Conservation (phyloP, 2,329 filamentous ascomycete species). For the Domatiomyces catenatus region DNA sequence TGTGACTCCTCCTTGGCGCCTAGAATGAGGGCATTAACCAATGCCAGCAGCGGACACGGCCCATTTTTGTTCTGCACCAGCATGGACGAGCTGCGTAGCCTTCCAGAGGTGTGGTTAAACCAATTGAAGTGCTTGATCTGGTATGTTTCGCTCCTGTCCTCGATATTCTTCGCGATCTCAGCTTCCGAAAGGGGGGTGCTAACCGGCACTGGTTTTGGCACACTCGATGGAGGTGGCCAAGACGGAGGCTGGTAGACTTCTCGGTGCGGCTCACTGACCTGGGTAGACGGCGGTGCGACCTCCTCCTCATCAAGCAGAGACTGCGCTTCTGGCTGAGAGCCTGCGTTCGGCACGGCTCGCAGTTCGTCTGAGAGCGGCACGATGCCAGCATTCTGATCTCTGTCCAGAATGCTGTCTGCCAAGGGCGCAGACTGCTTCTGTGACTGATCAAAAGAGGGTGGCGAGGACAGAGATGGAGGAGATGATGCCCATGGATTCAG, state of each 20-base stretch:
- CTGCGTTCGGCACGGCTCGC: constrained; percentile 7
- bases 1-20: constrained; percentile 54
- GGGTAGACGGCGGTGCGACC: constrained; percentile 7
- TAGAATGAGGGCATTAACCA: constrained; percentile 82
- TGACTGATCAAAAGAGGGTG: constrained; percentile 10
- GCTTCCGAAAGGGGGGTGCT: constrained; percentile 15
- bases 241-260: constrained; percentile 3
- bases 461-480: constrained; percentile 5
- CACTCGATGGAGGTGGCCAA: constrained; percentile 4
- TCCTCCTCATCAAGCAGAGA: constrained; percentile 14
- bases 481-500: constrained; percentile 13
- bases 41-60: constrained; percentile 77
- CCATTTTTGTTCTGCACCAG: constrained; percentile 88
- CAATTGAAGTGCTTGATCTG: constrained; percentile 84
- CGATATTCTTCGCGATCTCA: constrained; percentile 23
- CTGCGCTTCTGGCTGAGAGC: constrained; percentile 2
- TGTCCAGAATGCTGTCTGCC: constrained; percentile 11
- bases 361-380: constrained; percentile 9
- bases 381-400: constrained; percentile 8
- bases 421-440: constrained; percentile 11
- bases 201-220: constrained; percentile 5
- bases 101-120: constrained; percentile 51
- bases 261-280: constrained; percentile 1
- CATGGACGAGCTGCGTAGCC: constrained; percentile 65
- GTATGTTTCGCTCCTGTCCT: constrained; percentile 59